phyloP scores from a whole-genome alignment of 139 green algal species.

The Tetradesmus obliquus region DNA sequence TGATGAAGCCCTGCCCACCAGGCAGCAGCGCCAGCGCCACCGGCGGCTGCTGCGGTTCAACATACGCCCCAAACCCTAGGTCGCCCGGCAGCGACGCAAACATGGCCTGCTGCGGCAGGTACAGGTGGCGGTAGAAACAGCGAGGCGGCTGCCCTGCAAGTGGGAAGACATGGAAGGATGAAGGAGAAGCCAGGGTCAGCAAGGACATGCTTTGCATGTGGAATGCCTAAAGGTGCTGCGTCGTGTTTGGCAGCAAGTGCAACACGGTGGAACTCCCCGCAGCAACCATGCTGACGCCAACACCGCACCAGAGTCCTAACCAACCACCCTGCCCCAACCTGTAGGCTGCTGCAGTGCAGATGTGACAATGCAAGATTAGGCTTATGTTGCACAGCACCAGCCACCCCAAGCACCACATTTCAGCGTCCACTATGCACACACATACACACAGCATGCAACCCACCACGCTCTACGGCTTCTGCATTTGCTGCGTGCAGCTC shows the following conservation, averaged over 20 bases:
- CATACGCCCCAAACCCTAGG: slow-evolving; percentile 64
- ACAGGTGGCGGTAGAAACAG: slow-evolving; percentile 83
- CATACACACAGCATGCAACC: not conserved
- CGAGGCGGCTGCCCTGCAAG: slow-evolving; percentile 53
- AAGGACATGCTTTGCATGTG: not conserved
- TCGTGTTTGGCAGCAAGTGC: not conserved
- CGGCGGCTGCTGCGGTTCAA: slow-evolving; percentile 21
- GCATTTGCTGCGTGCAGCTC: slow-evolving; percentile 40
- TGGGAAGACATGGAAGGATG: not conserved
- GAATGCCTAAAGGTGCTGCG: not conserved
- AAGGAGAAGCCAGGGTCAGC: not conserved
- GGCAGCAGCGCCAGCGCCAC: slow-evolving; percentile 27
- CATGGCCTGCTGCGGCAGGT: slow-evolving; percentile 85
- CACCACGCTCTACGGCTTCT: not conserved
- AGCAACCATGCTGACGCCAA: not conserved
- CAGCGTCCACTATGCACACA: not conserved
- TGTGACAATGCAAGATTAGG: too few relatives aligned
- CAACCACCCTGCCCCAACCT: not conserved
- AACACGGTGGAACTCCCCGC: not conserved
- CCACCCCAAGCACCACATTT: not conserved
- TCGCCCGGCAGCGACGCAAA: slow-evolving; percentile 75
- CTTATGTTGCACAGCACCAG: too few relatives aligned
- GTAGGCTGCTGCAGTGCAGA: not conserved
- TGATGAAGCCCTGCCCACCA: slow-evolving; percentile 59
- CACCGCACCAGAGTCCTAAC: not conserved